Percentiles rank a stretch among this genome's conserved stretches.
Conservation (phyloP, 805 yeast species). For the Pichia eremophila region DNA sequence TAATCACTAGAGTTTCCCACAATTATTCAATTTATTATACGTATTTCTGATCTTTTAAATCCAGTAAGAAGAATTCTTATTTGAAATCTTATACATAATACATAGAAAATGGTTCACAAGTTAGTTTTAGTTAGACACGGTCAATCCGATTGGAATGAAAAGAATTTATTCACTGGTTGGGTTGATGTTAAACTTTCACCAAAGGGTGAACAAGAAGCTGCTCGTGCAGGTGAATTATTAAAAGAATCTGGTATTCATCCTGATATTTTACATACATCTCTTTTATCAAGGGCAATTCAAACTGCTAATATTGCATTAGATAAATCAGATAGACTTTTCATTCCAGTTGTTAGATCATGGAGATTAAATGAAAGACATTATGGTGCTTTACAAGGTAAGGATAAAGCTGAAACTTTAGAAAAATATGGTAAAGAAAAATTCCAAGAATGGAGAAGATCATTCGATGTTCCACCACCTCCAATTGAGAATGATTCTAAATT, state of each 20-base stretch:
- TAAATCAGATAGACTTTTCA: conserved; percentile 78
- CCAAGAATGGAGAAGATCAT: conserved; percentile 96
- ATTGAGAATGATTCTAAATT: conserved; percentile 70
- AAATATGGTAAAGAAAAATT: conserved; percentile 85
- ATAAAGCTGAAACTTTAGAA: conserved; percentile 88
- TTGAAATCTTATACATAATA: too few species aligned
- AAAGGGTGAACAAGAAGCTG: conserved; percentile 83
- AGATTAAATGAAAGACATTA: conserved; percentile 98
- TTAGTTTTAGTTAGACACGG: conserved; percentile 96
- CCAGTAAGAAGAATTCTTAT: too few species aligned
- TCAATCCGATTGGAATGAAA: conserved; percentile 98
- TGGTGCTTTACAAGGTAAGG: conserved; percentile 98
- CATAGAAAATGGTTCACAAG: conserved; percentile 33
- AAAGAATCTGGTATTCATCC: conserved; percentile 80
- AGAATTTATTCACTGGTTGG: conserved; percentile 98
- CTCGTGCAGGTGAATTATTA: conserved; percentile 85
- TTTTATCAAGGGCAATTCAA: conserved; percentile 89
- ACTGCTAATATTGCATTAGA: conserved; percentile 93
- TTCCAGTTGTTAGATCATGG: conserved; percentile 93
- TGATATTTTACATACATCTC: conserved; percentile 84
- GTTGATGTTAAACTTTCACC: conserved; percentile 85
- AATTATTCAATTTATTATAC: too few species aligned
- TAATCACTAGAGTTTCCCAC: too few species aligned
- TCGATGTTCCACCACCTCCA: conserved; percentile 91
- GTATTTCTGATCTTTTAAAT: too few species aligned